phyloP scores from a whole-genome alignment of 352 stramenopile genomes.

The Thalassiosira oceanica region DNA sequence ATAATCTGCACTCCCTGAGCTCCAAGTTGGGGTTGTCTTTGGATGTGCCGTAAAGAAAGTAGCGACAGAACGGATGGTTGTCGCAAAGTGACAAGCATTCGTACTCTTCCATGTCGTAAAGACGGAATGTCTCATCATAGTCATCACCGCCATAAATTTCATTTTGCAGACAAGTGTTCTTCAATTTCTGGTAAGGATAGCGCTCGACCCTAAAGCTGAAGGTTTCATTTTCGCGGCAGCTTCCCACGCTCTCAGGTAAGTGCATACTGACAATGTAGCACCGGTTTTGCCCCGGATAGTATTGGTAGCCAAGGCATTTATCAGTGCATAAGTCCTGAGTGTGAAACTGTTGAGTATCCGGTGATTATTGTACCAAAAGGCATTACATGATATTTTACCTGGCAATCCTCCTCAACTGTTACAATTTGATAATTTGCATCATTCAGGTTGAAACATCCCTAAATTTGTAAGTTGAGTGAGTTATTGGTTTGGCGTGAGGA shows the following conservation, averaged over 20 bases:
- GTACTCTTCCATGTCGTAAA: constrained; percentile 18
- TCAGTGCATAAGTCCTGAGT: not conserved
- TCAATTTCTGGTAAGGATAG: constrained; percentile 17
- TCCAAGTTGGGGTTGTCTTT: not conserved
- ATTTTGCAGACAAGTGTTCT: constrained; percentile 13
- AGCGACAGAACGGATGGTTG: constrained; percentile 14
- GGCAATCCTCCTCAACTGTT: constrained; percentile 8
- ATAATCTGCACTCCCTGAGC: constrained; percentile 19
- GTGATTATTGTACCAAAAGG: too few species aligned
- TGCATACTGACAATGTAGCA: not conserved
- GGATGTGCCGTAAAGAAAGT: constrained; percentile 15
- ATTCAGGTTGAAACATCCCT: too few species aligned
- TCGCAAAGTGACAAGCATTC: constrained; percentile 19
- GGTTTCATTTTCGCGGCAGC: not conserved
- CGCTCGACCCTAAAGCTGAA: constrained; percentile 17
- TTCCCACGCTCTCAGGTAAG: not conserved
- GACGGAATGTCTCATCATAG: not conserved
- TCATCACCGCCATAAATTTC: constrained; percentile 7
- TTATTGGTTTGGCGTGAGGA: too few species aligned
- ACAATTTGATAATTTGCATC: constrained; percentile 8
- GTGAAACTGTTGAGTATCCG: too few species aligned
- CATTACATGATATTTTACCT: too few species aligned
- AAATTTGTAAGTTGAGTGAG: too few species aligned
- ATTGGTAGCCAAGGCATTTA: constrained; percentile 17
- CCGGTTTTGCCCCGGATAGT: not conserved